Evolutionary conservation across 495 filamentous ascomycete genomes (phyloP).

Genomic region (Usnea hakonensis): DNA sequence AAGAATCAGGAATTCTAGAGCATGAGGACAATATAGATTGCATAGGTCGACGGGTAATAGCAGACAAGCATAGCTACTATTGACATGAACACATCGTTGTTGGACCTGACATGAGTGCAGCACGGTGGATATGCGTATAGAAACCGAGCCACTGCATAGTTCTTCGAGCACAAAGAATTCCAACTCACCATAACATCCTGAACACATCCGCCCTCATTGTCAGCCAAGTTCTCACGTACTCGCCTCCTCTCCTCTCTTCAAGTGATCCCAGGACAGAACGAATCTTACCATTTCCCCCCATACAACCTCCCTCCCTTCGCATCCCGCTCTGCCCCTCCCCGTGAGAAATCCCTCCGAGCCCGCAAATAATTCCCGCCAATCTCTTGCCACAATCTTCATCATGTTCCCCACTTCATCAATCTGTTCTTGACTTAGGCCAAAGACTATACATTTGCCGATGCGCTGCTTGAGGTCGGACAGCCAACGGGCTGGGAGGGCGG

Average conservation of each 20-base stretch:
- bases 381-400: conserved; percentile 51
- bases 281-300: conserved; percentile 82
- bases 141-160: not conserved
- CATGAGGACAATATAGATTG: not conserved
- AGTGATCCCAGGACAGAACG: not conserved
- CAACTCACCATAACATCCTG: conserved; percentile 53
- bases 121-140: not conserved
- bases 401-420: conserved; percentile 52
- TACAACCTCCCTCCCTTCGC: conserved; percentile 65
- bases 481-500: conserved; percentile 50
- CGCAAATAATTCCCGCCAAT: conserved; percentile 73
- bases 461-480: conserved; percentile 64
- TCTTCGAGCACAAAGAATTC: not conserved
- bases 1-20: not conserved
- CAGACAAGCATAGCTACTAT: too few relatives aligned
- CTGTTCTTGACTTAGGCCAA: conserved; percentile 60
- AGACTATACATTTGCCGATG: conserved; percentile 76
- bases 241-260: not conserved
- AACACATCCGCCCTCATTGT: conserved; percentile 9
- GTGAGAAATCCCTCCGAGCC: conserved; percentile 79
- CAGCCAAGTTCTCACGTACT: conserved; percentile 5
- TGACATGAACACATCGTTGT: not conserved
- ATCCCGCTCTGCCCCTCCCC: conserved; percentile 51
- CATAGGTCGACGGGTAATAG: too few relatives aligned
- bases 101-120: not conserved